Conservation (phyloP, 257 asterid genomes). For the Solanum bulbocastanum region DNA sequence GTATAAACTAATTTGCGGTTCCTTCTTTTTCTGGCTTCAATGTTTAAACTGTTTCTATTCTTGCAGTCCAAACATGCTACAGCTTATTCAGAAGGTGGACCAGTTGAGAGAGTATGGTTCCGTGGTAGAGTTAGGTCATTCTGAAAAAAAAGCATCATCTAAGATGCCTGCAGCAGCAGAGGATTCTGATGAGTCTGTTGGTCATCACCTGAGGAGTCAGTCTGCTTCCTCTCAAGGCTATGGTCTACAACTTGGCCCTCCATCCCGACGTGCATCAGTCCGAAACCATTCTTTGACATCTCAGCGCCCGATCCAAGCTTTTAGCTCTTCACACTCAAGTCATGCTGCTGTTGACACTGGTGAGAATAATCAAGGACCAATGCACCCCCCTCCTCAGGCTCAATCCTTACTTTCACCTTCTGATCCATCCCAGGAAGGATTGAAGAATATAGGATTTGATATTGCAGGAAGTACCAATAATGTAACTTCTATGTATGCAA, state of each 20-base stretch:
- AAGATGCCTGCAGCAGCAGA: conserved; percentile 38
- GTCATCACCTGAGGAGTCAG: conserved; percentile 41
- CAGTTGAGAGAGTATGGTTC: conserved; percentile 46
- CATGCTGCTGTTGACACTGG: conserved; percentile 33
- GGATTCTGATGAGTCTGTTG: conserved; percentile 37
- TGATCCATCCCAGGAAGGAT: conserved; percentile 32
- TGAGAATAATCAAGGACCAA: conserved; percentile 26
- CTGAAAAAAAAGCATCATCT: conserved; percentile 39
- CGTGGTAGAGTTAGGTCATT: conserved; percentile 20
- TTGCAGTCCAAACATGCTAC: conserved; percentile 84
- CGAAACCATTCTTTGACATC: conserved; percentile 33
- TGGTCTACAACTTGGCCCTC: conserved; percentile 91
- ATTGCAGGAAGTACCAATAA: conserved; percentile 23
- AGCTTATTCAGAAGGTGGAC: conserved; percentile 87
- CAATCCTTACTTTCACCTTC: conserved; percentile 30
- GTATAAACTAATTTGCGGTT: background rate
- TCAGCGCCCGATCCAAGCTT: conserved; percentile 30
- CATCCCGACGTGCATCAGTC: conserved; percentile 45
- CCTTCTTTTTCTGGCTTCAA: background rate
- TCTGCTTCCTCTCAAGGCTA: conserved; percentile 70
- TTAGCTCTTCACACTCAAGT: conserved; percentile 21
- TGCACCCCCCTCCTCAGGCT: conserved; percentile 22
- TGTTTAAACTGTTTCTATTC: conserved; percentile 5
- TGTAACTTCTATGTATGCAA: conserved; percentile 23
- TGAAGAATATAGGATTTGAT: conserved; percentile 26